phyloP scores from a whole-genome alignment of 768 basidiomycete genomes.

The Postia placenta region DNA sequence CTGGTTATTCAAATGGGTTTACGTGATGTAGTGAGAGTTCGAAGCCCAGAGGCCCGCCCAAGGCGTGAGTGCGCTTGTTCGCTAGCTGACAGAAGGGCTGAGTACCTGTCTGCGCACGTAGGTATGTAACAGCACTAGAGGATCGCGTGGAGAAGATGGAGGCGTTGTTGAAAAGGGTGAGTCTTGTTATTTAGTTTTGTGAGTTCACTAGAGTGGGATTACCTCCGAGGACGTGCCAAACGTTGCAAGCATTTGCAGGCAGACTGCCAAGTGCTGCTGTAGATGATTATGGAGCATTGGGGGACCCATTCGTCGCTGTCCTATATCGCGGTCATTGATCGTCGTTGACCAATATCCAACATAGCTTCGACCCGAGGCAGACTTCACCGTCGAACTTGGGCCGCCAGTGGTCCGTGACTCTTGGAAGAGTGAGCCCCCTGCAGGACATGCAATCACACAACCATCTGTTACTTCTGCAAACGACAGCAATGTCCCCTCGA shows the following conservation, averaged over 20 bases:
- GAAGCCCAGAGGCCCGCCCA: constrained; percentile 33
- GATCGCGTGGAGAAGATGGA: constrained; percentile 32
- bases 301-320: too few relatives aligned
- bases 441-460: neutral
- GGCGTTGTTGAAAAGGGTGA: constrained; percentile 28
- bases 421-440: constrained; percentile 37
- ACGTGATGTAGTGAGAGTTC: constrained; percentile 30
- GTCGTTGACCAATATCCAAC: neutral
- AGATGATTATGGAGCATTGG: too few relatives aligned
- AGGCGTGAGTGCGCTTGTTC: constrained; percentile 25
- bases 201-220: too few relatives aligned
- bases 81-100: neutral
- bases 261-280: too few relatives aligned
- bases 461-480: neutral
- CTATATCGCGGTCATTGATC: neutral
- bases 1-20: too few relatives aligned
- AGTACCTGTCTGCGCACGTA: constrained; percentile 5
- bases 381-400: constrained; percentile 60
- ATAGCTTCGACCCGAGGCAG: constrained; percentile 56
- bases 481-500: neutral
- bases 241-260: neutral
- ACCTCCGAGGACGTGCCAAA: neutral
- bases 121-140: constrained; percentile 30
- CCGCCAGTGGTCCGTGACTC: constrained; percentile 57
- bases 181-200: constrained; percentile 12